Conservation (phyloP, 331 rosid species). For the Rosa hybrid region DNA sequence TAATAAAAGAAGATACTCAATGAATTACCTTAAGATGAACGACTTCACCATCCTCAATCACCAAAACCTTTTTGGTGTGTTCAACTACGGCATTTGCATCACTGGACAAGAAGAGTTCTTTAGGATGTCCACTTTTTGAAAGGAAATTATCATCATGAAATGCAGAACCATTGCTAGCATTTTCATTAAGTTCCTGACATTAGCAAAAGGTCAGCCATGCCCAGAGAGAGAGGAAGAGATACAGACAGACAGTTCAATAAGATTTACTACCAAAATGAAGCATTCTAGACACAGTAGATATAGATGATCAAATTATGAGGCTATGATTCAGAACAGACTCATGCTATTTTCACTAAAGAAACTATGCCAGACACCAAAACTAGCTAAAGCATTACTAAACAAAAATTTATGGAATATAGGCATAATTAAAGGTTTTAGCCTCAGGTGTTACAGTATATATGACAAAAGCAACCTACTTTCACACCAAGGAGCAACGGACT, state of each 20-base stretch:
- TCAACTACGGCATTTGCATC: conserved; percentile 96
- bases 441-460: conserved; percentile 2
- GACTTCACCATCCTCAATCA: conserved; percentile 95
- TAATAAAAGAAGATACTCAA: not conserved
- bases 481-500: conserved; percentile 96
- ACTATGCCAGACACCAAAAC: not conserved
- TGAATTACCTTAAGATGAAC: conserved; percentile 86
- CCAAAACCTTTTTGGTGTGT: conserved; percentile 91
- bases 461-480: conserved; percentile 59
- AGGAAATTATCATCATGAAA: conserved; percentile 82
- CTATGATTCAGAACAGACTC: not conserved
- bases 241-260: not conserved
- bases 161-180: conserved; percentile 58
- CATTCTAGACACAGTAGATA: not conserved
- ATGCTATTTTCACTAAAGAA: not conserved
- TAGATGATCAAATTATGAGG: not conserved
- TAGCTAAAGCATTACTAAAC: not conserved
- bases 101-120: conserved; percentile 92
- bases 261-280: not conserved
- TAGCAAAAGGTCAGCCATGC: conserved; percentile 26
- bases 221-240: not conserved
- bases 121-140: conserved; percentile 72
- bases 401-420: not conserved
- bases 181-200: conserved; percentile 73
- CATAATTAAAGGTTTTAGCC: conserved; percentile 1